Evolutionary conservation across 1,139 yeast species (phyloP).

Genomic region (Candida frijolesensis): DNA sequence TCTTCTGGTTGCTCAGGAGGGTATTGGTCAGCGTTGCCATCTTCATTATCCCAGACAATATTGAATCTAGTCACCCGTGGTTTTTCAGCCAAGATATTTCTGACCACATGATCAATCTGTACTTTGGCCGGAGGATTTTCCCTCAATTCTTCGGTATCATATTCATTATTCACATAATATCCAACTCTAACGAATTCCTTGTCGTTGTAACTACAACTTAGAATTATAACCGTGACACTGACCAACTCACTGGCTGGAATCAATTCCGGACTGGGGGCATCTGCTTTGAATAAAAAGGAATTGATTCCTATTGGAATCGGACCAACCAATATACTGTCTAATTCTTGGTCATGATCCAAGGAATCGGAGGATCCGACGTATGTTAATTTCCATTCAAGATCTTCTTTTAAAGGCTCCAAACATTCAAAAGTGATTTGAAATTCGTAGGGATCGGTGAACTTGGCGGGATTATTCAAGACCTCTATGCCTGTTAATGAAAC

Average conservation of each 20-base stretch:
- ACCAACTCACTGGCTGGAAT: slow-evolving; percentile 96
- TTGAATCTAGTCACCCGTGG: slow-evolving; percentile 97
- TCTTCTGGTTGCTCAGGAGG: slow-evolving; percentile 59
- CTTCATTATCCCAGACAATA: slow-evolving; percentile 88
- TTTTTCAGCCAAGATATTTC: slow-evolving; percentile 94
- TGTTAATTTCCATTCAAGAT: slow-evolving; percentile 94
- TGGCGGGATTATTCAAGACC: slow-evolving; percentile 93
- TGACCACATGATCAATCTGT: slow-evolving; percentile 89
- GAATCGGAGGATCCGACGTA: slow-evolving; percentile 95
- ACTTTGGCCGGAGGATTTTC: slow-evolving; percentile 95
- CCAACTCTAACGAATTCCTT: slow-evolving; percentile 97
- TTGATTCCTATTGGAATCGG: slow-evolving; percentile 98
- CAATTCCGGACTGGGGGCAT: slow-evolving; percentile 93
- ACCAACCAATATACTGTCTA: slow-evolving; percentile 93
- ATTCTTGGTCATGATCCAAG: slow-evolving; percentile 92
- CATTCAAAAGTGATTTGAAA: slow-evolving; percentile 98
- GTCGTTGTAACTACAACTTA: slow-evolving; percentile 91
- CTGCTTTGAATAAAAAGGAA: slow-evolving; percentile 90
- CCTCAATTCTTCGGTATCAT: slow-evolving; percentile 87
- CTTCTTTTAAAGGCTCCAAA: slow-evolving; percentile 88
- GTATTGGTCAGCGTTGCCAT: slow-evolving; percentile 64
- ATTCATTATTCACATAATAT: slow-evolving; percentile 94
- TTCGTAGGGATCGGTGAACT: slow-evolving; percentile 89
- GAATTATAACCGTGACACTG: slow-evolving; percentile 87
- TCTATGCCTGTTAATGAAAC: slow-evolving; percentile 91